These are phyloP conservation scores for Penicillium daleae DNA, from an alignment of 495 filamentous ascomycete species.

Conservation along the genomic window DNA sequence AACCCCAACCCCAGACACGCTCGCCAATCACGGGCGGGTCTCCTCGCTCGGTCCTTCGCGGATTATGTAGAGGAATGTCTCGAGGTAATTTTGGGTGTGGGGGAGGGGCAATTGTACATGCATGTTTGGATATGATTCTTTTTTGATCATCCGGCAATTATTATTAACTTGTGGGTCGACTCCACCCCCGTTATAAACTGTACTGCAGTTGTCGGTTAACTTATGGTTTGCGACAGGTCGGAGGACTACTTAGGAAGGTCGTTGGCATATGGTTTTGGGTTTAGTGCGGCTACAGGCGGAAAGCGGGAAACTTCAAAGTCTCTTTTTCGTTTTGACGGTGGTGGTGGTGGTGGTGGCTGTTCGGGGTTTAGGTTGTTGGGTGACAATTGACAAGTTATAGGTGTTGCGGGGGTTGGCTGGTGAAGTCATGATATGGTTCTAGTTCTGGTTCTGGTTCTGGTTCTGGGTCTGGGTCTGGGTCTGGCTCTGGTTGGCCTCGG, in stretches of 20 bases:
- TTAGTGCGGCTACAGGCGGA: not conserved
- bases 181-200: too few relatives aligned
- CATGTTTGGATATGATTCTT: not conserved
- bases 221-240: not conserved
- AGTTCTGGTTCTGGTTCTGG: too few relatives aligned
- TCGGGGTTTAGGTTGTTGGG: too few relatives aligned
- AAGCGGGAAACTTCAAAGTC: not conserved
- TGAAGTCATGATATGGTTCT: not conserved
- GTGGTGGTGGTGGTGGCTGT: too few relatives aligned
- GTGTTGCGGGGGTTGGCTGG: too few relatives aligned
- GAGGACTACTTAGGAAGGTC: slow-evolving; percentile 4
- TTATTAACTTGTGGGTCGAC: not conserved
- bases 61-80: not conserved
- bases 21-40: not conserved
- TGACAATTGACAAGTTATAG: too few relatives aligned
- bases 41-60: not conserved
- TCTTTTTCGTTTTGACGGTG: not conserved
- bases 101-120: not conserved
- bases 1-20: not conserved
- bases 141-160: too few relatives aligned
- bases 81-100: not conserved
- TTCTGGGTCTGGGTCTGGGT: too few relatives aligned
- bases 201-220: not conserved
- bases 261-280: not conserved
- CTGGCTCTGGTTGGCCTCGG: too few relatives aligned